Evolutionary conservation across 2,329 filamentous ascomycete genomes (phyloP).

Genomic region (Ceratocystiopsis minuta): DNA sequence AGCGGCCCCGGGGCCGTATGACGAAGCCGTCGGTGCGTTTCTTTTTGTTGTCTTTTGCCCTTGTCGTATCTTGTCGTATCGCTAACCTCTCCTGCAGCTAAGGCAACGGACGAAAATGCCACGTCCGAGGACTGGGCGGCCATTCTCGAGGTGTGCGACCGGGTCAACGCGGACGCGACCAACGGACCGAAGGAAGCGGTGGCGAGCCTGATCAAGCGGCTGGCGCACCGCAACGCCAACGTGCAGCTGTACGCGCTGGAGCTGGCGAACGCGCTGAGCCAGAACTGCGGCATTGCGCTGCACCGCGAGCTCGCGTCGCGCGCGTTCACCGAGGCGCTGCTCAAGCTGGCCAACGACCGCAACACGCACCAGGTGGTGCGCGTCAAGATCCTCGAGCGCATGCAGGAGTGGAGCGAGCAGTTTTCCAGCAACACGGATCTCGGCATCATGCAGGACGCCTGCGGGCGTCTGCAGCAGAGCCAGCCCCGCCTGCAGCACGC

Average conservation of each 20-base stretch:
- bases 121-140: conserved; percentile 60
- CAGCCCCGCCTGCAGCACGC: conserved; percentile 71
- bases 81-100: conserved; percentile 23
- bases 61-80: neutral
- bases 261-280: conserved; percentile 78
- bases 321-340: conserved; percentile 82
- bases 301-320: conserved; percentile 81
- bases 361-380: conserved; percentile 96
- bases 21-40: conserved; percentile 39
- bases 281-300: conserved; percentile 75
- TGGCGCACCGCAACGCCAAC: conserved; percentile 87
- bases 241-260: conserved; percentile 91
- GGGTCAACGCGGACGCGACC: conserved; percentile 30
- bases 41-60: neutral
- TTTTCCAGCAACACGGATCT: conserved; percentile 77
- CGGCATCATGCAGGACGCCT: conserved; percentile 94
- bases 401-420: conserved; percentile 94
- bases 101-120: conserved; percentile 93
- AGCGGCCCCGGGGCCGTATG: conserved; percentile 37
- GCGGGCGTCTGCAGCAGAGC: conserved; percentile 62
- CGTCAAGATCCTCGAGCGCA: conserved; percentile 87
- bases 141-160: conserved; percentile 47
- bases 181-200: conserved; percentile 66
- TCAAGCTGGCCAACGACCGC: conserved; percentile 80
- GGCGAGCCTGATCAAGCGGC: conserved; percentile 74